Conservation (phyloP, 1,284 basidiomycete species). For the Heterobasidion irregulare region DNA sequence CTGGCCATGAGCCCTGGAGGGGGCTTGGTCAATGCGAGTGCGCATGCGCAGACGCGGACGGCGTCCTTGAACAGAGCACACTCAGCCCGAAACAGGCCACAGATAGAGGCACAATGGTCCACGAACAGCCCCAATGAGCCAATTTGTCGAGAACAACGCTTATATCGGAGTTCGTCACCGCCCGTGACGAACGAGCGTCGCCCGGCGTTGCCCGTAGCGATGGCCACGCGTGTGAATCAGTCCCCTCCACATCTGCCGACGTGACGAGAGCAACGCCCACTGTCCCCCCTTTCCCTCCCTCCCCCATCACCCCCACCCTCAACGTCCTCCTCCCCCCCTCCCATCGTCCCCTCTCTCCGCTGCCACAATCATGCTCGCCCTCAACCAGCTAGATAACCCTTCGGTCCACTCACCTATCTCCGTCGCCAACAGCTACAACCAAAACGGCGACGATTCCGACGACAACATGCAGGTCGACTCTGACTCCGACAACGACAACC, state of each 20-base stretch:
- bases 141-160: constrained; percentile 1
- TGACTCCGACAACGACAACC: constrained; percentile 30
- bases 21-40: too few relatives aligned
- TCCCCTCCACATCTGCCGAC: constrained; percentile 14
- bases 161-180: constrained; percentile 21
- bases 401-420: constrained; percentile 18
- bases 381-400: constrained; percentile 9
- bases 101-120: not conserved
- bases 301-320: constrained; percentile 7
- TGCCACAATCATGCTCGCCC: constrained; percentile 6
- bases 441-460: constrained; percentile 28
- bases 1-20: not conserved
- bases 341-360: constrained; percentile 8
- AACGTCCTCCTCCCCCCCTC: constrained; percentile 10
- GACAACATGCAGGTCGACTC: constrained; percentile 37
- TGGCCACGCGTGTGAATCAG: constrained; percentile 54
- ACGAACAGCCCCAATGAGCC: not conserved
- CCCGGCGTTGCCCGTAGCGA: constrained; percentile 41
- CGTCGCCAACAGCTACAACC: constrained; percentile 20
- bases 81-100: not conserved
- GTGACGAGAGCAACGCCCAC: constrained; percentile 15
- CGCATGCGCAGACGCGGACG: too few relatives aligned
- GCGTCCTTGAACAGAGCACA: not conserved
- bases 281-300: constrained; percentile 12
- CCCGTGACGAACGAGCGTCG: constrained; percentile 59